A percentile compares a stretch with the other conserved stretches of the same genome.
phyloP scores from a whole-genome alignment of 2,329 filamentous ascomycete species.

The Dryadomyces quercivorus region DNA sequence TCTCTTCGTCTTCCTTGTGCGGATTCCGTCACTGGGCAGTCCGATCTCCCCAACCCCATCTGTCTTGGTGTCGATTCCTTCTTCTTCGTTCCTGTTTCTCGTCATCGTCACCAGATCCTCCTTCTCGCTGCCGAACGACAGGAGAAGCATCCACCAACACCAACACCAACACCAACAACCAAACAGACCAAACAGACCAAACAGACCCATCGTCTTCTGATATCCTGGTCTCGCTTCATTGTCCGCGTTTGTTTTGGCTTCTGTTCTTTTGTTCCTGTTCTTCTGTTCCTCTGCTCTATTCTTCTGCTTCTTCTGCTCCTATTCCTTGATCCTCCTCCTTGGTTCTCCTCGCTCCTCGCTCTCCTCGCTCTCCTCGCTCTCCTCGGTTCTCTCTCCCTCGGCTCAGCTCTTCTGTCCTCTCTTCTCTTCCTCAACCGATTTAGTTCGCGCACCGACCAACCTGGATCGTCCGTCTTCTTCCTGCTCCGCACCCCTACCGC shows the following conservation, averaged over 20 bases:
- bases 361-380: no score
- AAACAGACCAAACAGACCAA: no score
- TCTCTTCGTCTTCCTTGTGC: neutral
- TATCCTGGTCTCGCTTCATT: neutral
- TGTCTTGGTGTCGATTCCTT: neutral
- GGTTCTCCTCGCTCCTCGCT: no score
- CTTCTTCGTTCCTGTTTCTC: neutral
- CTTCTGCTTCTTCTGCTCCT: neutral
- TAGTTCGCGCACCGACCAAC: neutral
- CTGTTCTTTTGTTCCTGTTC: neutral
- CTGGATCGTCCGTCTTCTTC: neutral
- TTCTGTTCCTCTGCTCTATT: neutral
- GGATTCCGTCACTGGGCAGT: neutral
- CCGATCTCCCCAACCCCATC: neutral
- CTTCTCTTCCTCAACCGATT: neutral
- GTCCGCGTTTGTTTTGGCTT: neutral
- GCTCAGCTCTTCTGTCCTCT: neutral
- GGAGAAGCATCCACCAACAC: neutral
- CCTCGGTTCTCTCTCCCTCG: no score
- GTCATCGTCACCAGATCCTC: neutral
- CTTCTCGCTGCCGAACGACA: neutral
- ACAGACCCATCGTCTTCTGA: neutral
- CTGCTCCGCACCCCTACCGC: constrained; percentile 1
- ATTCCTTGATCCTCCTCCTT: neutral
- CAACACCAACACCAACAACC: neutral